Evolutionary conservation across 495 filamentous ascomycete genomes (phyloP).

Genomic region (Podospora didyma): DNA sequence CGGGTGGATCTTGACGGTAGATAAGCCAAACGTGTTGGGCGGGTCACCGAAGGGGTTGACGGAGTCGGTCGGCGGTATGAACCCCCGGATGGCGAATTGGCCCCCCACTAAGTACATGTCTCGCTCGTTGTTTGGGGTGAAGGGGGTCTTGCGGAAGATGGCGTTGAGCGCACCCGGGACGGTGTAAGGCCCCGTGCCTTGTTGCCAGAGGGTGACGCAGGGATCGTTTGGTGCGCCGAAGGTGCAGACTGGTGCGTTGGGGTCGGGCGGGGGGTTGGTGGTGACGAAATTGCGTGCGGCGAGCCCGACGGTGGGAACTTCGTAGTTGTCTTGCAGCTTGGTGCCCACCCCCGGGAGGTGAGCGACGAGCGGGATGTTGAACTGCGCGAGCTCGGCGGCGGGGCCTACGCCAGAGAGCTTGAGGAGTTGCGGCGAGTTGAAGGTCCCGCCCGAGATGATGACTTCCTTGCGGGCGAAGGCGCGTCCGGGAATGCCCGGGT

Average conservation of each 20-base stretch:
- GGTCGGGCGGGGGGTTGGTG: slow-evolving; percentile 16
- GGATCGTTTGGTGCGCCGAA: slow-evolving; percentile 18
- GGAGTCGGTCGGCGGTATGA: slow-evolving; percentile 22
- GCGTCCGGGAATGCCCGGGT: slow-evolving; percentile 18
- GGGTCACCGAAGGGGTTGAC: slow-evolving; percentile 6
- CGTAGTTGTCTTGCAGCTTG: slow-evolving; percentile 54
- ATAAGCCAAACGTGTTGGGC: slow-evolving; percentile 13
- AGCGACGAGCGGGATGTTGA: slow-evolving; percentile 42
- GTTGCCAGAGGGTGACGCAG: slow-evolving; percentile 11
- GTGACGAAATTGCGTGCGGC: slow-evolving; percentile 12
- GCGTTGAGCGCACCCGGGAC: slow-evolving; percentile 8
- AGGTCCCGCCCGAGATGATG: slow-evolving; percentile 50
- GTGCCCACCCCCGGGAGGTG: slow-evolving; percentile 53
- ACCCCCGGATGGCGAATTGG: slow-evolving; percentile 29
- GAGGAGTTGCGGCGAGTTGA: slow-evolving; percentile 56
- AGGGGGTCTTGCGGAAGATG: slow-evolving; percentile 11
- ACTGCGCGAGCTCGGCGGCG: slow-evolving; percentile 41
- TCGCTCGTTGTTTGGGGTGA: slow-evolving; percentile 7
- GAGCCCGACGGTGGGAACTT: slow-evolving; percentile 25
- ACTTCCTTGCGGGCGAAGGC: slow-evolving; percentile 38
- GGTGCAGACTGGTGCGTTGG: slow-evolving; percentile 22
- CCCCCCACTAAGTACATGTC: slow-evolving; percentile 22
- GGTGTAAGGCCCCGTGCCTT: slow-evolving; percentile 12
- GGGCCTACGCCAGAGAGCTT: slow-evolving; percentile 55
- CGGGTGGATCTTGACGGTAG: slow-evolving; percentile 23